Evolutionary conservation across 202 grass and related monocot genomes (phyloP), one percentile per base, ranked within the genome.

Genomic region (Carex arenaria): DNA sequence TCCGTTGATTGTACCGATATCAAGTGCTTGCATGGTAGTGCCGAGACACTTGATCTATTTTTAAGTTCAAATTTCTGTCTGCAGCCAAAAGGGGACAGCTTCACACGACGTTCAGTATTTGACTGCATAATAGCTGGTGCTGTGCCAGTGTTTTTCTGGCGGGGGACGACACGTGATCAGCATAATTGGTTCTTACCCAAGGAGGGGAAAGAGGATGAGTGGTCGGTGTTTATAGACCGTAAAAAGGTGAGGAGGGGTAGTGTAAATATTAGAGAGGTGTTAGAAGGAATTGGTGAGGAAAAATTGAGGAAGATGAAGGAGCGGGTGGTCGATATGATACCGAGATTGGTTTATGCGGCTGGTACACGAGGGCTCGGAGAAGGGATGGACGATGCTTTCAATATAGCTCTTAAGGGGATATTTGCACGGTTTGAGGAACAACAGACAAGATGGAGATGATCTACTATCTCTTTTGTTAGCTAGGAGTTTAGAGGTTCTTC

Each of bases 71-170:
- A 77, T 28, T 98, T 93, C 89, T 94, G 95, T 89, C 82, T 98
- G 18, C 92, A 98, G 84, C 95, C 95, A 10, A 89, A 88, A 40
- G 95, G 95, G 60, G 95, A 98, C 75, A 98, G 95, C 86, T 90
- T 82, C 90, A 94, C 95, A 23, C 89, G 95, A 2, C 92, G 95
- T 5, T 98, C 95, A 4, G 82, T 98, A 28, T 94, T 98, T 69
- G 95, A 98, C 72, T 98, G 95, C 92, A 93, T 98, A 79, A 86
- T 98, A 64, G 92, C 89, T 6, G 95, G 95, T 32, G 89, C 95
- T 57, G 84, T 98, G 66, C 95, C 95, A 53, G 95, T 95, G 67
- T 82, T 98, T 0, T 98, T 98, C 89, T 98, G 90, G 92, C 84
- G 82, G 43, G 64, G 84, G 52, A 98, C 84, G 76, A 91, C 95